Base-by-base conservation (phyloP, 495 filamentous ascomycete species). In the Hypoxylon intermedium region DNA sequence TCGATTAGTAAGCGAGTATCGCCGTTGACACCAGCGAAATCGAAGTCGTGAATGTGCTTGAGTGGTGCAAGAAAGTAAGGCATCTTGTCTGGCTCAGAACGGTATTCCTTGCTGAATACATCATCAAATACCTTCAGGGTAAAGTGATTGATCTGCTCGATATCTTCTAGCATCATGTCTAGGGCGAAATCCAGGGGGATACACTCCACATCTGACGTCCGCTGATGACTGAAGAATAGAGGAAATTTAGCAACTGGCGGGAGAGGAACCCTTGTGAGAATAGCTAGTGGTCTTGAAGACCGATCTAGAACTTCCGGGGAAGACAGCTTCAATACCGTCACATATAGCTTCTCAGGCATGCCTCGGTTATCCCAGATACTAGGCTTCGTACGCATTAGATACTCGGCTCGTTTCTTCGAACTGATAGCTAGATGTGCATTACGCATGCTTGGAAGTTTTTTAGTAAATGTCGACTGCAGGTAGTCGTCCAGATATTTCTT, bases 361-460 rank as follows among this genome's bases (percentile, higher is more conserved):
- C 82, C 67, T n/a, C 76, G 71, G 18, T 50, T 51, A 5, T 75
- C 72, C 94, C 94, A 98, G 5, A 92, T 73, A 6, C 77, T 74
- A 2, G 94, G 92, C 69, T 98, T 98, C 31, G 82, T 78, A 9
- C 82, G 82, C 89, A 93, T 94, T 6, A 66, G 71, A 67, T 98
- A 98, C 40, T 84, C 76, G 15, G 83, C 83, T 31, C 79, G 84
- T 66, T 89, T 91, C 56, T 90, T 92, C 20, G 82, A 86, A 53
- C 86, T 88, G 38, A 97, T 77, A 0, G 95, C 92, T 11, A 98
- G 76, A n/a, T 84, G 83, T 1, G 95, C 92, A 72, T 98, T 98
- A 37, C 91, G 82, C 91, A 96, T 97, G 5, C 79, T 83, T 2
- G 91, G 93, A 1, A 93, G 75, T 34, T 84, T 78, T 62, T 89